These are phyloP conservation scores for Agaricus subrufescens DNA, from an alignment of 768 basidiomycete genomes.

Conservation along the genomic window DNA sequence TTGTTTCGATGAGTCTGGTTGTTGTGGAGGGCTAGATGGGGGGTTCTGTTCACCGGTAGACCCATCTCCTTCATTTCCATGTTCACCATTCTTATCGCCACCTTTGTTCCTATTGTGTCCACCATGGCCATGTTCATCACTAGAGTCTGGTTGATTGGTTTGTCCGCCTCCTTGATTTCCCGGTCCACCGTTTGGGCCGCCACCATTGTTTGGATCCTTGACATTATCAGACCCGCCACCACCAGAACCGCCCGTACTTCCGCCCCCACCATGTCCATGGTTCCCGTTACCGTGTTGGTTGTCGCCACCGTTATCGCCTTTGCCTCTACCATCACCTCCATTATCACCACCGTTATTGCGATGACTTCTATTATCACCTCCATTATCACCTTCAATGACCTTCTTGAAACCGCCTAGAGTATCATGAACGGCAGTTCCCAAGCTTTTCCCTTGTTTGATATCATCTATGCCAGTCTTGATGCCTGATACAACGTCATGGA, in stretches of 20 bases:
- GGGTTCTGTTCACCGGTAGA: neutral
- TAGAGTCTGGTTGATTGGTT: too few relatives aligned
- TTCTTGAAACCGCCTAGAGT: neutral
- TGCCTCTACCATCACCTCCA: neutral
- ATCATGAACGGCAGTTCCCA: neutral
- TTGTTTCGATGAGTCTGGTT: too few relatives aligned
- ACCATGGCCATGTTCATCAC: neutral
- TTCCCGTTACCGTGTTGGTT: neutral
- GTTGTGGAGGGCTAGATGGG: neutral
- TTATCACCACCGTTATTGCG: neutral
- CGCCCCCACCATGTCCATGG: neutral
- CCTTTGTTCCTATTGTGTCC: neutral
- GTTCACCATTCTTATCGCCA: neutral
- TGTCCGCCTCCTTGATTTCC: too few relatives aligned
- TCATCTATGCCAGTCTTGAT: too few relatives aligned
- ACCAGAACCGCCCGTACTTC: too few relatives aligned
- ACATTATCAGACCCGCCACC: too few relatives aligned
- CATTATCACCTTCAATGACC: neutral
- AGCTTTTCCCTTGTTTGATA: too few relatives aligned
- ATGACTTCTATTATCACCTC: neutral
- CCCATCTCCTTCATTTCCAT: neutral
- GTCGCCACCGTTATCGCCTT: neutral
- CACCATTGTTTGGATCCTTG: too few relatives aligned
- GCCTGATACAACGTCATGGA: too few relatives aligned
- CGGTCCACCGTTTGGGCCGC: too few relatives aligned